Evolutionary conservation across 2,329 filamentous ascomycete species (phyloP).

Genomic region (Trichoderma gracile): DNA sequence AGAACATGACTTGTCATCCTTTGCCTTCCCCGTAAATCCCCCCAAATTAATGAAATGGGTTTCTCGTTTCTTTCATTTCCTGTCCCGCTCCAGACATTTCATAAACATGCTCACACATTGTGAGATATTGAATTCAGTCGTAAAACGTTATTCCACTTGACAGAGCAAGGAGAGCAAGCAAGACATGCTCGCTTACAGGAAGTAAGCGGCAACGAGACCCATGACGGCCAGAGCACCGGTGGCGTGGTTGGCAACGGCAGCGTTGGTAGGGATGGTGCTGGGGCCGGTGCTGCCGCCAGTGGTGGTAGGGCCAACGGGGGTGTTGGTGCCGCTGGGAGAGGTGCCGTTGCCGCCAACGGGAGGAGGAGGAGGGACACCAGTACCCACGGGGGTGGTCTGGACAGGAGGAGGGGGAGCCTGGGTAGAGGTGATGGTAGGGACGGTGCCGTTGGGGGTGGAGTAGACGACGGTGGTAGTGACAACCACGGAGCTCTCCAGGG

Average conservation of each 20-base stretch:
- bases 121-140: conserved; percentile 17
- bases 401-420: neutral
- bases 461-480: neutral
- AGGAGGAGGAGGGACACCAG: conserved; percentile 12
- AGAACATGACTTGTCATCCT: neutral
- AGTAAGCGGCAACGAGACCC: conserved; percentile 44
- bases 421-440: neutral
- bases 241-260: conserved; percentile 36
- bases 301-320: conserved; percentile 20
- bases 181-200: conserved; percentile 40
- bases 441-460: neutral
- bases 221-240: conserved; percentile 42
- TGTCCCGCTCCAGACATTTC: conserved; percentile 17
- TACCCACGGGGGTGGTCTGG: neutral
- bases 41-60: conserved; percentile 1
- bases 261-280: conserved; percentile 34
- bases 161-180: neutral
- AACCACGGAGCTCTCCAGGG: conserved; percentile 1
- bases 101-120: conserved; percentile 6
- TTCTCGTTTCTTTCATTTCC: conserved; percentile 10
- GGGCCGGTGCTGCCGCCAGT: conserved; percentile 21
- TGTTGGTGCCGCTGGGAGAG: conserved; percentile 16
- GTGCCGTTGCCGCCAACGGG: conserved; percentile 18
- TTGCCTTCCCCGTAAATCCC: neutral
- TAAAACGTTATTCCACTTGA: conserved; percentile 15